Conservation (phyloP, 2,329 filamentous ascomycete genomes). For the Fusarium sp. region DNA sequence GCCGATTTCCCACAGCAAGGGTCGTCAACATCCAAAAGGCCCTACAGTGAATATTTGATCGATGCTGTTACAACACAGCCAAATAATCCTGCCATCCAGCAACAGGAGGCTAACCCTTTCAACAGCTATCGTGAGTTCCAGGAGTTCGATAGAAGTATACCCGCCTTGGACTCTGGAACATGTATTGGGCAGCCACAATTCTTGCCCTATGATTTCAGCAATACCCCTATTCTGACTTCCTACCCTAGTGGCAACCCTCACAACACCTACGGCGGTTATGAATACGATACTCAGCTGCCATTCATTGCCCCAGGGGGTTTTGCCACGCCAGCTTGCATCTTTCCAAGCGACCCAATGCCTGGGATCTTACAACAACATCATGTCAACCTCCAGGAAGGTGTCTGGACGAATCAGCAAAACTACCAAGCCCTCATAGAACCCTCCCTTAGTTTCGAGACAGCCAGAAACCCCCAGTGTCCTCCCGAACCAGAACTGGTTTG, state of each 20-base stretch:
- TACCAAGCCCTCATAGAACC: background rate
- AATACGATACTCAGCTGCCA: background rate
- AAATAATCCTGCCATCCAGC: background rate
- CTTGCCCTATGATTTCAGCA: accelerated
- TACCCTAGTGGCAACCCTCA: background rate
- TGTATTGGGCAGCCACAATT: background rate
- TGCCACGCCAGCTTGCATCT: background rate
- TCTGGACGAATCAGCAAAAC: background rate
- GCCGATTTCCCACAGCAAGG: background rate
- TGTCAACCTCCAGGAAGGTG: background rate
- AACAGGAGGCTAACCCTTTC: background rate
- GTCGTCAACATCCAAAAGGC: background rate
- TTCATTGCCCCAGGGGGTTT: background rate
- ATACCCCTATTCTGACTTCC: background rate
- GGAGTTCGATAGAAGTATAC: background rate
- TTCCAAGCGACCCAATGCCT: background rate
- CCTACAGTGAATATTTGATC: background rate
- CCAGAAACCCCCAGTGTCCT: background rate
- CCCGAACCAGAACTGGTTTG: background rate
- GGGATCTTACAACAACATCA: background rate
- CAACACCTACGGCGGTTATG: background rate
- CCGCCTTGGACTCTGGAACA: background rate
- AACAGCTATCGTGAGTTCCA: background rate
- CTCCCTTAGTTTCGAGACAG: background rate
- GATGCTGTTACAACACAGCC: background rate